Evolutionary conservation across 2,329 filamentous ascomycete species (phyloP).

Genomic region (Endoconidiophora laricicola): DNA sequence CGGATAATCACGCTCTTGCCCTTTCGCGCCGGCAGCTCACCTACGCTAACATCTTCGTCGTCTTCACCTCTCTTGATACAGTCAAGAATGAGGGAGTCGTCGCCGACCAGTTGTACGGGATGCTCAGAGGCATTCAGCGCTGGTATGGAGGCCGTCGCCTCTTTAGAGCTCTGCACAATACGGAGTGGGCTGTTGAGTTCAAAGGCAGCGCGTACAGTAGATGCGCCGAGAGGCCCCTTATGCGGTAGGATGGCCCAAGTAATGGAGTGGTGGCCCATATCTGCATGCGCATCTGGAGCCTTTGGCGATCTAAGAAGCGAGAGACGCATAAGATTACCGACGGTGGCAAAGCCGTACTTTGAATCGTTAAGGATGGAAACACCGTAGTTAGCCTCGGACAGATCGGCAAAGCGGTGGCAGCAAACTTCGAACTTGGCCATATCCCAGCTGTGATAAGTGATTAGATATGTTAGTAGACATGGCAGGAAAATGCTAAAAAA

Average conservation of each 20-base stretch:
- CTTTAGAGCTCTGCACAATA: conserved; percentile 14
- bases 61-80: conserved; percentile 87
- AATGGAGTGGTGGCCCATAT: conserved; percentile 81
- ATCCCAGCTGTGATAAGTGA: conserved; percentile 46
- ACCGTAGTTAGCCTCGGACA: conserved; percentile 76
- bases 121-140: conserved; percentile 17
- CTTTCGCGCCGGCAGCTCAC: conserved; percentile 44
- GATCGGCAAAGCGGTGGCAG: conserved; percentile 84
- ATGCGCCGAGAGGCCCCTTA: conserved; percentile 48
- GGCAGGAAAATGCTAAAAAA: not conserved
- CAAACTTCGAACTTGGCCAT: conserved; percentile 98
- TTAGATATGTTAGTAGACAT: not conserved
- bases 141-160: not conserved
- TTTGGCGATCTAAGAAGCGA: conserved; percentile 77
- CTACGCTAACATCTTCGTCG: conserved; percentile 53
- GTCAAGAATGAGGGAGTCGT: conserved; percentile 60
- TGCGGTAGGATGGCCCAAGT: conserved; percentile 87
- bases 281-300: conserved; percentile 80
- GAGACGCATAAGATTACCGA: conserved; percentile 76
- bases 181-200: conserved; percentile 76
- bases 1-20: conserved; percentile 70
- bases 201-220: conserved; percentile 67
- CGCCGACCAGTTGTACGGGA: conserved; percentile 52
- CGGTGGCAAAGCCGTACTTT: conserved; percentile 90
- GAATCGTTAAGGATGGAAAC: conserved; percentile 88